Evolutionary conservation across 345 rosid species (phyloP).

Genomic region (Populus pruinosa): DNA sequence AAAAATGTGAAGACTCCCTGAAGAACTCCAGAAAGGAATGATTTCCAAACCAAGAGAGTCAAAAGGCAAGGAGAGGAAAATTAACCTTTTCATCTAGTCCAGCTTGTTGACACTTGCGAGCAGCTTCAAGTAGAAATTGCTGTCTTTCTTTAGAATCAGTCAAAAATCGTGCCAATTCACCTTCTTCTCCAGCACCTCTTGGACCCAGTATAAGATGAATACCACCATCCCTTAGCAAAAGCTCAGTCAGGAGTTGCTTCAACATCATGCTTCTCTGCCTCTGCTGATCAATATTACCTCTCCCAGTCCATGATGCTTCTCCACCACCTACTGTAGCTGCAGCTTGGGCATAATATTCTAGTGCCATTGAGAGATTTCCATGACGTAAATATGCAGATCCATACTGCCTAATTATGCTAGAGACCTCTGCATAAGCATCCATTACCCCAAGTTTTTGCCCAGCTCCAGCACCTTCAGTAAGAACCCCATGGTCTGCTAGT

Average conservation of each 20-base stretch:
- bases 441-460: conserved; percentile 70
- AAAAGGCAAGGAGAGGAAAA: conserved; percentile 16
- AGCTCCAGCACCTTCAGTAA: conserved; percentile 62
- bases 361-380: conserved; percentile 70
- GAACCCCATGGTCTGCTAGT: conserved; percentile 76
- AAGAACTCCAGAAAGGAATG: neutral
- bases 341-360: conserved; percentile 96
- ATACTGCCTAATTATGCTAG: conserved; percentile 87
- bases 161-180: conserved; percentile 72
- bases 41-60: neutral
- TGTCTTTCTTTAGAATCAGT: conserved; percentile 59
- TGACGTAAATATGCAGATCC: conserved; percentile 77
- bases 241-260: conserved; percentile 86
- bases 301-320: conserved; percentile 77
- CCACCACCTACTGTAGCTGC: conserved; percentile 96
- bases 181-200: conserved; percentile 89
- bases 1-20: neutral
- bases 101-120: conserved; percentile 79
- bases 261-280: conserved; percentile 86
- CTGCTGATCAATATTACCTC: conserved; percentile 73
- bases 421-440: conserved; percentile 89
- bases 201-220: conserved; percentile 74
- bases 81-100: conserved; percentile 88
- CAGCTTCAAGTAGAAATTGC: conserved; percentile 86
- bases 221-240: conserved; percentile 85